Base-by-base conservation (phyloP, 2,329 filamentous ascomycete genomes). In the Penicillium sp. region DNA sequence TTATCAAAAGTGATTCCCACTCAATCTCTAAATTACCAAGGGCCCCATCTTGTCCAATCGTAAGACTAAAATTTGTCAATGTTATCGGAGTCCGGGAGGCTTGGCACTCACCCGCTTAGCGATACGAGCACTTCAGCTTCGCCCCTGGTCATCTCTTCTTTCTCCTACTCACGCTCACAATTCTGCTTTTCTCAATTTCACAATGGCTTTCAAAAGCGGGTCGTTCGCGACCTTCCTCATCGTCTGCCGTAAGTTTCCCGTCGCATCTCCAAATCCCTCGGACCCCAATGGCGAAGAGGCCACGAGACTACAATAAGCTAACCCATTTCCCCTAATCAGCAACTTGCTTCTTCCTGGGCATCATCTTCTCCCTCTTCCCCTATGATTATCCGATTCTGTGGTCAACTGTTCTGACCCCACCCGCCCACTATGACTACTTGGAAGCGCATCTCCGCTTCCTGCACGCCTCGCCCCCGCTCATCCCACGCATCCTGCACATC, bases 141-240 rank as follows among this genome's bases (percentile, higher is more conserved):
- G 32, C 48, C 46, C 51, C 51, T 51, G 30, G 30, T 46, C 48
- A 54, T 47, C 51, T 50, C 50, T 38, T 53, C 51, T 55, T 57
- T 42, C 56, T 48, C 35, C 35, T 35, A 44, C 43, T 53, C 47
- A 36, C 34, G 30, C 35, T 35, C 16, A 32, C 36, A 39, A 50
- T 32, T 43, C 27, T 34, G 27, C 23, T 34, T 36, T 27, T 40
- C 35, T n/a, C 35, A 36, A 10, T 48, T 26, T 42, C 57, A 58
- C 35, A 40, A 76, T 76, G 74, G 68, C 70, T 41, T 66, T 73
- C 55, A 67, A 66, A 55, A 71, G 65, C 45, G 78, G 79, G 67
- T 91, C 91, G 46, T 99, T 99, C 73, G 91, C 92, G 75, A 97
- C 94, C 43, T 97, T 96, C 72, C 87, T 99, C 76, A 97, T 99